Evolutionary conservation across 148 eudicot genomes (phyloP).

Genomic region (Drosera capensis): DNA sequence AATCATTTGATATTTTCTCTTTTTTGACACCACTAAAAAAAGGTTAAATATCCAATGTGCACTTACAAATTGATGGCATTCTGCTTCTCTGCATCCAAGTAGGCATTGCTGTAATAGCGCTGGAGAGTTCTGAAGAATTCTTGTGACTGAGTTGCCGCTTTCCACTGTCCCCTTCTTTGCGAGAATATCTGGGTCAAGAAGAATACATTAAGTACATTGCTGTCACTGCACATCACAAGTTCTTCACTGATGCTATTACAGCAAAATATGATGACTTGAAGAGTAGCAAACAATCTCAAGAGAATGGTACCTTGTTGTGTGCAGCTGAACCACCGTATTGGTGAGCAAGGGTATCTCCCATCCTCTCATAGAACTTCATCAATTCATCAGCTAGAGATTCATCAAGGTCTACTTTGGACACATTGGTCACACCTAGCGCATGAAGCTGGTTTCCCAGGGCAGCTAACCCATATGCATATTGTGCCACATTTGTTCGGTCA

Average conservation of each 20-base stretch:
- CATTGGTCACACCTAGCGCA: conserved; percentile 36
- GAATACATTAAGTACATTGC: neutral
- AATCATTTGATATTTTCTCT: neutral
- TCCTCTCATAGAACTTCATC: conserved; percentile 57
- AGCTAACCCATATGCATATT: conserved; percentile 70
- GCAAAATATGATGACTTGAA: neutral
- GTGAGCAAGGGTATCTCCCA: conserved; percentile 74
- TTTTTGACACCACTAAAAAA: neutral
- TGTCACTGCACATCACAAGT: no score
- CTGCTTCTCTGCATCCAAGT: conserved; percentile 85
- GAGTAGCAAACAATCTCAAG: neutral
- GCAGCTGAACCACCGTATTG: conserved; percentile 98
- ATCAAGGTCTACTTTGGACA: conserved; percentile 28
- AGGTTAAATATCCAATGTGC: neutral
- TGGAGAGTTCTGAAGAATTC: conserved; percentile 85
- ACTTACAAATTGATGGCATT: conserved; percentile 75
- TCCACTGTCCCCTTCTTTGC: conserved; percentile 83
- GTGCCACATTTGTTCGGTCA: conserved; percentile 90
- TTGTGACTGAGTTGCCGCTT: conserved; percentile 84
- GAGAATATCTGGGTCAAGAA: conserved; percentile 51
- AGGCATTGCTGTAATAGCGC: conserved; percentile 81
- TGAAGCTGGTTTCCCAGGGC: conserved; percentile 73
- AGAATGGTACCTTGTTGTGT: conserved; percentile 88
- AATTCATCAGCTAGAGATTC: conserved; percentile 45
- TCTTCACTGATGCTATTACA: no score